Evolutionary conservation across 1,139 yeast species (phyloP).

Genomic region (Blastobotrys malaysiensis): DNA sequence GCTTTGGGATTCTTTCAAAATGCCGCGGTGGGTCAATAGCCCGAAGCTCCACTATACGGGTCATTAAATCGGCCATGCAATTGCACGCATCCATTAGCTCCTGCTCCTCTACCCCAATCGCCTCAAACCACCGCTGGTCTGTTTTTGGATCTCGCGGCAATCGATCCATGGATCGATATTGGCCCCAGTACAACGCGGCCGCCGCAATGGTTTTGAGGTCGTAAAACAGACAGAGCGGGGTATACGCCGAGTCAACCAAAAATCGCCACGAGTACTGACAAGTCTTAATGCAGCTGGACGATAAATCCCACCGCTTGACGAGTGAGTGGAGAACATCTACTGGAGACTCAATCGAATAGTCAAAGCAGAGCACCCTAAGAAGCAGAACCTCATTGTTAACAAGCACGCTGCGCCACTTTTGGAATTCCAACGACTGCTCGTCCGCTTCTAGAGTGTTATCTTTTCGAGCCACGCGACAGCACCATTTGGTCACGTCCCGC

Average conservation of each 20-base stretch:
- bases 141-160: conserved; percentile 11
- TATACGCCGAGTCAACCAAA: conserved; percentile 38
- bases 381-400: conserved; percentile 42
- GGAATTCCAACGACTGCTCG: conserved; percentile 44
- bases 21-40: background rate
- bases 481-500: conserved; percentile 43
- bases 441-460: conserved; percentile 38
- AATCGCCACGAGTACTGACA: conserved; percentile 36
- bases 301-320: conserved; percentile 11
- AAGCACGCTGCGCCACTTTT: conserved; percentile 47
- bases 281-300: conserved; percentile 14
- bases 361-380: conserved; percentile 47
- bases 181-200: conserved; percentile 37
- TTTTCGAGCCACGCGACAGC: conserved; percentile 41
- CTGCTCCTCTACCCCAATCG: conserved; percentile 21
- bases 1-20: background rate
- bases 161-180: conserved; percentile 2
- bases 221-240: conserved; percentile 32
- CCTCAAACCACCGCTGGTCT: conserved; percentile 28
- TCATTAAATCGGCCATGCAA: conserved; percentile 27
- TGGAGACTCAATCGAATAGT: conserved; percentile 42
- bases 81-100: conserved; percentile 28
- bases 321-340: conserved; percentile 27
- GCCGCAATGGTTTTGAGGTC: conserved; percentile 33
- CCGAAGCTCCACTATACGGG: background rate